Conservation (phyloP, 805 yeast species). For the Candida nanaspora region DNA sequence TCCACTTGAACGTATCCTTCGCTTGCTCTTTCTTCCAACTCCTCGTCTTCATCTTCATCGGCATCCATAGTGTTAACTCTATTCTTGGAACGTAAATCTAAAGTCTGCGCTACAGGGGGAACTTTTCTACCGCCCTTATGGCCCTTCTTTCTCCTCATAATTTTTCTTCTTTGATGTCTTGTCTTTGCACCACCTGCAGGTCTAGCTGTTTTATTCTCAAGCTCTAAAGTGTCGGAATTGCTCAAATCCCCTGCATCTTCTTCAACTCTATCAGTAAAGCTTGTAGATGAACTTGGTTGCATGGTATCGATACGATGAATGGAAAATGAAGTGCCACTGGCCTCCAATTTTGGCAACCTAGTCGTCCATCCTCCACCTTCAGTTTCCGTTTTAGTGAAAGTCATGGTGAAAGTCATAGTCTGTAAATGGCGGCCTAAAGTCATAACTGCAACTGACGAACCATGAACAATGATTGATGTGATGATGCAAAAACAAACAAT, state of each 20-base stretch:
- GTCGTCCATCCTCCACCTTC: constrained; percentile 66
- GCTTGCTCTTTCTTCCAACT: constrained; percentile 5
- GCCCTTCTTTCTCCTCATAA: constrained; percentile 21
- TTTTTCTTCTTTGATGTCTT: constrained; percentile 26
- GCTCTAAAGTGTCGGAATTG: neutral
- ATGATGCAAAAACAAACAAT: constrained; percentile 45
- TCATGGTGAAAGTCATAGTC: constrained; percentile 87
- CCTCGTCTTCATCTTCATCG: neutral
- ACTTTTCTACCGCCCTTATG: constrained; percentile 16
- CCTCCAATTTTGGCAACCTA: constrained; percentile 75
- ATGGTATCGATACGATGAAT: constrained; percentile 74
- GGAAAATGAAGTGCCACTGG: constrained; percentile 67
- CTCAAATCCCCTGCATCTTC: neutral
- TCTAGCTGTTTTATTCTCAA: constrained; percentile 36
- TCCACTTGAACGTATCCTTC: constrained; percentile 1
- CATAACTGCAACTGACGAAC: constrained; percentile 51
- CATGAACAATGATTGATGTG: constrained; percentile 52
- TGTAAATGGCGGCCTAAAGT: constrained; percentile 80
- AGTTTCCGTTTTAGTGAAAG: constrained; percentile 67
- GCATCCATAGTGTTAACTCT: constrained; percentile 7
- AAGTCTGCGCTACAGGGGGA: constrained; percentile 26
- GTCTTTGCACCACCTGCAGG: constrained; percentile 73
- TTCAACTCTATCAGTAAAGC: neutral
- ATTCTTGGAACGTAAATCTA: constrained; percentile 14
- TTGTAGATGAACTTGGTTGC: constrained; percentile 13